Percentiles rank a stretch among this genome's conserved stretches.
These are phyloP conservation scores for Moesziomyces globuligerus DNA, from an alignment of 1,284 basidiomycete genomes.

Conservation along the genomic window DNA sequence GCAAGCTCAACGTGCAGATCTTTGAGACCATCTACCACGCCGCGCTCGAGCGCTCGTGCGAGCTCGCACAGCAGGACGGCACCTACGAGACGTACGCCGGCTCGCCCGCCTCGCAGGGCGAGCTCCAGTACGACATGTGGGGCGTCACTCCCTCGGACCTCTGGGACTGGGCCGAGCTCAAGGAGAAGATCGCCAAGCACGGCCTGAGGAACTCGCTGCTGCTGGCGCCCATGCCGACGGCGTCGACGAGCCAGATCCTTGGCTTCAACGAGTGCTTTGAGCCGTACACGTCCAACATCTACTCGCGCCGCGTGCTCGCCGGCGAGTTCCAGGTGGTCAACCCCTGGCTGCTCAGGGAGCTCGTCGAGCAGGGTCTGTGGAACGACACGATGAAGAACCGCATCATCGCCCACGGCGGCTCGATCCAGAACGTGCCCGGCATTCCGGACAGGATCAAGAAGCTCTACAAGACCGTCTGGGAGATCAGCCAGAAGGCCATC, in stretches of 20 bases:
- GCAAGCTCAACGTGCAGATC: conserved; percentile 90
- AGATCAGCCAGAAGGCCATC: conserved; percentile 98
- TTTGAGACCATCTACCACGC: conserved; percentile 99
- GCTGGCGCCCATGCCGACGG: conserved; percentile 97
- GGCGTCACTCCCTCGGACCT: conserved; percentile 88
- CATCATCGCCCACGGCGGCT: conserved; percentile 95
- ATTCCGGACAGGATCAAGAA: conserved; percentile 72
- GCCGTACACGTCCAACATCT: conserved; percentile 96
- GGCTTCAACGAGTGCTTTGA: conserved; percentile 99
- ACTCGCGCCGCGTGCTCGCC: conserved; percentile 97
- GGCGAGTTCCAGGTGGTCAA: conserved; percentile 99
- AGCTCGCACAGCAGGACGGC: conserved; percentile 84
- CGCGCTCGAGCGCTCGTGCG: conserved; percentile 88
- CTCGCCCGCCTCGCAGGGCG: conserved; percentile 86
- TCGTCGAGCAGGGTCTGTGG: conserved; percentile 95
- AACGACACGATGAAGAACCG: conserved; percentile 99
- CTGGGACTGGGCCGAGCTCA: conserved; percentile 93
- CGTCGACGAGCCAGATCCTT: conserved; percentile 97
- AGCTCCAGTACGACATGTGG: conserved; percentile 96
- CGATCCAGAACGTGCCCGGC: conserved; percentile 75
- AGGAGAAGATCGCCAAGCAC: conserved; percentile 84
- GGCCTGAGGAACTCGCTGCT: conserved; percentile 95
- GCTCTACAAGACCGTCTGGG: conserved; percentile 99
- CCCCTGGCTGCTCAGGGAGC: conserved; percentile 96
- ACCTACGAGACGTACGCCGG: conserved; percentile 92